A percentile compares a stretch with the other conserved stretches of the same genome.
phyloP scores from a whole-genome alignment of 805 yeast species.

The Teunomyces pallodes region DNA sequence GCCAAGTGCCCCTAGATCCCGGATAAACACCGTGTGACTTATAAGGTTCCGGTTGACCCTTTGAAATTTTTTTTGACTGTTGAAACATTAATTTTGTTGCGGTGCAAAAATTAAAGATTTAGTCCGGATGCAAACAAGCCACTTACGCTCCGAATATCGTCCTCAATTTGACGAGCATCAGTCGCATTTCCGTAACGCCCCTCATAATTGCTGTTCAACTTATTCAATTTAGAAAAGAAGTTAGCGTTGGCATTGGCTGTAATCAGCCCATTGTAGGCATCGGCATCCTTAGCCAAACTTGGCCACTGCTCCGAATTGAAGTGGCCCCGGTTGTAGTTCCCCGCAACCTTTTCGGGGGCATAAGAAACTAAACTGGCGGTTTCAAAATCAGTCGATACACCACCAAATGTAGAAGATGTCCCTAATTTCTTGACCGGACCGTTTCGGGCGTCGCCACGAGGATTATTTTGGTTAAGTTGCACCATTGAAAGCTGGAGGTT shows the following conservation, averaged over 20 bases:
- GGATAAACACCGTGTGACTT: background rate
- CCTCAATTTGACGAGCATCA: conserved; percentile 20
- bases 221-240: conserved; percentile 30
- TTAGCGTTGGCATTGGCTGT: conserved; percentile 32
- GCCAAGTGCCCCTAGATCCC: background rate
- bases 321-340: background rate
- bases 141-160: conserved; percentile 36
- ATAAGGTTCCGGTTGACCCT: too few species aligned
- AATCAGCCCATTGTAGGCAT: background rate
- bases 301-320: conserved; percentile 24
- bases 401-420: conserved; percentile 10
- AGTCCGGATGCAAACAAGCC: conserved; percentile 39
- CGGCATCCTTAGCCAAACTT: conserved; percentile 16
- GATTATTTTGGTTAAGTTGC: conserved; percentile 32
- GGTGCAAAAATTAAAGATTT: conserved; percentile 10
- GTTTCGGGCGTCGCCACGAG: conserved; percentile 3
- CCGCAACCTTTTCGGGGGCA: conserved; percentile 8
- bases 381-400: conserved; percentile 21
- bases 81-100: background rate
- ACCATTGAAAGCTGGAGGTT: conserved; percentile 72
- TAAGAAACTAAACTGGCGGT: conserved; percentile 27
- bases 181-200: conserved; percentile 8
- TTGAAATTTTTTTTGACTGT: background rate
- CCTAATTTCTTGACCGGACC: conserved; percentile 8
- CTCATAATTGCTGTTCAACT: conserved; percentile 13